phyloP scores from a whole-genome alignment of 208 protist species.

The Sergeia podlipaevii region DNA sequence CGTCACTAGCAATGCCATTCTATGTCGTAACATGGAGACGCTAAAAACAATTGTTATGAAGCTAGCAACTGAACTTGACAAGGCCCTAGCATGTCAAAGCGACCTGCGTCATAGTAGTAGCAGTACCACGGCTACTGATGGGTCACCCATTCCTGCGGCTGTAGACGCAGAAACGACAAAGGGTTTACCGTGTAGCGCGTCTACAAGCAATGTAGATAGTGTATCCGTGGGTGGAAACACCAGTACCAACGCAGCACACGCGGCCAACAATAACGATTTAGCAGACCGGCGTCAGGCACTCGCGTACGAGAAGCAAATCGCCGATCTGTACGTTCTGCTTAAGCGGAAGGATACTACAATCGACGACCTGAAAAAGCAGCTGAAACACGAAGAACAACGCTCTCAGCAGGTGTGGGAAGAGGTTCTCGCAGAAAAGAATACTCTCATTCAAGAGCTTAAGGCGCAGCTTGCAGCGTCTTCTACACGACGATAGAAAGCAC shows the following conservation, averaged over 20 bases:
- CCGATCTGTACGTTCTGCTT: conserved; percentile 1
- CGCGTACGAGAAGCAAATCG: conserved; percentile 13
- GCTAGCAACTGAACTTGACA: conserved; percentile 20
- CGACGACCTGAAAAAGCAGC: background rate
- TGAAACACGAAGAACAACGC: background rate
- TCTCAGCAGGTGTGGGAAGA: conserved; percentile 2
- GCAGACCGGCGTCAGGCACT: too few species aligned
- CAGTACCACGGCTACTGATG: too few species aligned
- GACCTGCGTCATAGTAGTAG: too few species aligned
- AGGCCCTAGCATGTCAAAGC: too few species aligned
- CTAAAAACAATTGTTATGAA: conserved; percentile 21
- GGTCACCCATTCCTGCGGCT: conserved; percentile 12
- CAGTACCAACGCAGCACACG: background rate
- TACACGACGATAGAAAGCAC: too few species aligned
- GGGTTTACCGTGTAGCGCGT: background rate
- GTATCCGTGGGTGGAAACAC: background rate
- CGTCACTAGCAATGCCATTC: conserved; percentile 14
- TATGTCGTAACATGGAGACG: conserved; percentile 28
- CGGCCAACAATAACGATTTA: background rate
- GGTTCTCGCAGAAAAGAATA: conserved; percentile 1
- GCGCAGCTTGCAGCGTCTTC: too few species aligned
- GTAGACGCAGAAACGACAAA: background rate
- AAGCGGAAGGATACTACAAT: conserved; percentile 13
- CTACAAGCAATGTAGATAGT: background rate
- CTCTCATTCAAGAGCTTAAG: background rate